Evolutionary conservation across 23 red algal species (phyloP), one percentile per base, ranked within the genome.

Genomic region (Agarophyton chilense): DNA sequence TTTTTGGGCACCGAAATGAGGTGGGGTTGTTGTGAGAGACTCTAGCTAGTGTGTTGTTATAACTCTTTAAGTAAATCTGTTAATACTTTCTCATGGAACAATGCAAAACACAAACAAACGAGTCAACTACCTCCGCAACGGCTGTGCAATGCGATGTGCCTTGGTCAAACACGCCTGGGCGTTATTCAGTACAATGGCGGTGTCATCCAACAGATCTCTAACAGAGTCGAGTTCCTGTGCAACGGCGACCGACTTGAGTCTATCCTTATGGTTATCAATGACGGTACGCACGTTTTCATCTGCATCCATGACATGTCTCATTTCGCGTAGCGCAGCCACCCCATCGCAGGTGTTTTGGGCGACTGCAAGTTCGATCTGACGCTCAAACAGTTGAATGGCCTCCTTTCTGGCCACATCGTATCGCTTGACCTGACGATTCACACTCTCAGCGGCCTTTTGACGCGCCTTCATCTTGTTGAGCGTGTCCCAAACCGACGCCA

Each of bases 401-500:
- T 78, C 51, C 73, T 22, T 78, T 34, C 44, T 51, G 26, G 73
- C 73, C 0, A 25, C 41, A 21, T 78, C 73, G 25, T 50, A 52
- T 16, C 44, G 73, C 2, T 51, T 54, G 31, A 18, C 19, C 4
- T 78, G 43, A 7, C 51, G 44, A 25, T 35, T 35, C 16, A 24
- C 14, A 19, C 46, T 78, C 73, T 78, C 73, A 7, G 73, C 73
- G 11, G 73, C 73, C 41, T 51, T 55, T 14, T 55, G 73, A 12
- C 73, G 2, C 3, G 73, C 73, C 73, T 78, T 78, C 73, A 78
- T 78, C 51, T 78, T 55, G 73, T 78, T 78, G 44, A 78, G 44
- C 51, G 73, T 78, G 44, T 78, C 73, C 73, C 73, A 78, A 17
- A 78, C 73, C 13, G 73, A 78, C 73, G 73, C 73, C 73, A 78